Base-by-base conservation (phyloP, 192 early-diverging fungal genomes). In the Chytriomyces confervae region DNA sequence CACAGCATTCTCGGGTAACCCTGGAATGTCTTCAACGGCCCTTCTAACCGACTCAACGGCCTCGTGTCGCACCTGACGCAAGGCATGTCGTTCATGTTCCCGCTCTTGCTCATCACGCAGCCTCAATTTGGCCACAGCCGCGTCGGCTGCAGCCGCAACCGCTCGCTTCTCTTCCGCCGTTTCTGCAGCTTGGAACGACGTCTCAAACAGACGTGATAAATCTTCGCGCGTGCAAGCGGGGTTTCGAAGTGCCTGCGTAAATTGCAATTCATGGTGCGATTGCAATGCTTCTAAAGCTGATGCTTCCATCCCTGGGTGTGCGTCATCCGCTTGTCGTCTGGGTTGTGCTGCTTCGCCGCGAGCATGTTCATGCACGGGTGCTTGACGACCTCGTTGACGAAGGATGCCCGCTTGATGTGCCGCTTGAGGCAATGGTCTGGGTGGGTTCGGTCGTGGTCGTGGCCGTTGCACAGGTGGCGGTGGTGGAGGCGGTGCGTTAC, bases 381-480 rank as follows among this genome's bases (percentile, higher is more conserved):
- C 36, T 36, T 36, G 36, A 36, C 36, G 36, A 36, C 36, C 36
- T 36, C 36, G 36, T 36, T 36, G 36, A 36, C 36, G 36, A 36
- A 36, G 36, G 36, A 36, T 36, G 36, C 3, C 36, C 36, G 36
- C 36, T 36, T 36, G 36, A 36, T 36, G 36, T 36, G 36, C 36
- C 36, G 36, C 3, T 36, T 36, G 36, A 36, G 36, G 36, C 2
- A 36, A 36, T 36, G 36, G 36, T 2, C 36, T 36, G 36, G 36
- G 36, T 36, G 36, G 36, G 18, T 61, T 36, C 71, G 66, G 16
- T 27, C 66, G 7, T 29, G 29, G 6, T 50, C 50, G 61, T 8
- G 44, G 51, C 18, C 36, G 69, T 11, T 16, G 72, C 3, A 61
- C 72, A 36, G 68, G 45, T n/a, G 47, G 68, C 16, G 44, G 44